Percentiles rank a stretch among this genome's conserved stretches.
Evolutionary conservation across 106 monocot species (phyloP).

Genomic region (Platanthera guangdongensis): DNA sequence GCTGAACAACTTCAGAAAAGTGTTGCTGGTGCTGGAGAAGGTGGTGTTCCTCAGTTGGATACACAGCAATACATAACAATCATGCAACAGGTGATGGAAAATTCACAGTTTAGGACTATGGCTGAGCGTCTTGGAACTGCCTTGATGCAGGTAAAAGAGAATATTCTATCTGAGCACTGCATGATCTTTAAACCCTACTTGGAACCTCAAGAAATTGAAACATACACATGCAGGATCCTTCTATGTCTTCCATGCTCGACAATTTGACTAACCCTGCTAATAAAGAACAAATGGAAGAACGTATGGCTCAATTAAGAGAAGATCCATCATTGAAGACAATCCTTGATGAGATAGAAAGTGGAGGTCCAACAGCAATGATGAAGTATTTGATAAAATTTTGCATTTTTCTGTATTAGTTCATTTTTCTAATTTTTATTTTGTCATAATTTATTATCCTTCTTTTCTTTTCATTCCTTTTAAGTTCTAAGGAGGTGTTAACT

Average conservation of each 20-base stretch:
- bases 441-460: neutral
- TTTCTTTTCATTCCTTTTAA: neutral
- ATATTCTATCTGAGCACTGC: neutral
- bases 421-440: neutral
- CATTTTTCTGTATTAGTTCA: constrained; percentile 6
- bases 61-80: constrained; percentile 63
- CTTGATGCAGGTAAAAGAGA: constrained; percentile 66
- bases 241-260: constrained; percentile 75
- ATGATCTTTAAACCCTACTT: neutral
- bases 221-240: constrained; percentile 49
- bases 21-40: constrained; percentile 38
- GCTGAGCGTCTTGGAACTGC: constrained; percentile 85
- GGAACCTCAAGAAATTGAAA: neutral
- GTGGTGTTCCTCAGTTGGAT: constrained; percentile 53
- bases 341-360: constrained; percentile 88
- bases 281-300: constrained; percentile 72
- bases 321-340: constrained; percentile 89
- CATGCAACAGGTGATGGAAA: constrained; percentile 92
- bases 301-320: constrained; percentile 66
- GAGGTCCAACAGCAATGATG: constrained; percentile 95
- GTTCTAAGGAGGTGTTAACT: neutral
- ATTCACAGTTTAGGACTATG: constrained; percentile 88
- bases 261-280: constrained; percentile 57
- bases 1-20: constrained; percentile 86
- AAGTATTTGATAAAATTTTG: constrained; percentile 35